Evolutionary conservation across 345 rosid species (phyloP), one percentile per base, ranked within the genome.

Genomic region (Nasturtium officinale): DNA sequence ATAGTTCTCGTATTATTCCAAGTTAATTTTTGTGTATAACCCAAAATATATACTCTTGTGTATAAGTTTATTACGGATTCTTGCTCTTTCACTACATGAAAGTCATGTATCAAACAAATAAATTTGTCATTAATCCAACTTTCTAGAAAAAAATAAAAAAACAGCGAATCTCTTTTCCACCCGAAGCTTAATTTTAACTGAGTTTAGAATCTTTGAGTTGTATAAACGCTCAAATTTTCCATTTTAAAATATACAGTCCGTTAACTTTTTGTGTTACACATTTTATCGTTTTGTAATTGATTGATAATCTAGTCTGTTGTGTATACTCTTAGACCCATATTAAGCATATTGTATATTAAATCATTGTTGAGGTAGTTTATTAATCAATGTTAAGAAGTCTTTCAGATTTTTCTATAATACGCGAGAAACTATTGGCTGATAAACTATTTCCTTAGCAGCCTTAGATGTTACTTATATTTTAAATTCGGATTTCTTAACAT

Each of bases 41-140:
- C n/a, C n/a, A n/a, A n/a, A n/a, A n/a, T n/a, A n/a, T n/a, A n/a
- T n/a, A n/a, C n/a, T n/a, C n/a, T n/a, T n/a, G n/a, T n/a, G n/a
- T n/a, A n/a, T n/a, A n/a, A n/a, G n/a, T n/a, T 68, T 5, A 5
- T 9, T 12, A 8, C 20, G 10, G 51, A 38, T 43, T 5, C 63
- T 42, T 69, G 11, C 33, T 30, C 54, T 53, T 63, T 63, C 70
- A 20, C 2, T 5, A 18, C 7, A 20, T 21, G 69, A 53, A 29
- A 72, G 69, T 63, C 56, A 54, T 6, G 54, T n/a, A n/a, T n/a
- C n/a, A n/a, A n/a, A n/a, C n/a, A n/a, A n/a, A n/a, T n/a, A n/a
- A n/a, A n/a, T n/a, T n/a, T 13, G 45, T 40, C 45, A 11, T 11
- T 11, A 9, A 38, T 38, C 6, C 15, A 37, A 37, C 42, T 37